Base-by-base conservation (phyloP, 768 basidiomycete genomes). In the Boletus bicolor region DNA sequence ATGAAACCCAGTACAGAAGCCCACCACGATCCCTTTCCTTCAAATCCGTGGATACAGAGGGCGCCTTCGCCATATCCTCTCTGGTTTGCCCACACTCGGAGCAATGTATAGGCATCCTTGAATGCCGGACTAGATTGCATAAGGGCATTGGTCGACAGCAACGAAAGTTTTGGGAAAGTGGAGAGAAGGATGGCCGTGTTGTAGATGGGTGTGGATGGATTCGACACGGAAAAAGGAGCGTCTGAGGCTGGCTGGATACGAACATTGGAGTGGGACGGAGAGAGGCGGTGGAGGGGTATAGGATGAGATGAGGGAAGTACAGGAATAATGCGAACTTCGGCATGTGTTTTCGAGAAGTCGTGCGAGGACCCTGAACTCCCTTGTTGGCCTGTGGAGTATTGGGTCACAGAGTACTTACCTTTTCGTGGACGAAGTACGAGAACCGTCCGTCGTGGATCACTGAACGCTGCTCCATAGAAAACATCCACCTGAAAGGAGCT, bases 71-170 rank as follows among this genome's bases (percentile, higher is more conserved):
- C 79, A 60, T 87, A 93, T 0, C 93, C 93, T 41, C 94, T 79
- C 62, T 94, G 89, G 48, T 86, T 84, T 1, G 91, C 91, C 97
- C 97, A 99, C 15, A 95, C 81, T 10, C 92, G 82, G 15, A 98
- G 81, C 1, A 98, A 77, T 0, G 87, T 78, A 9, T 93, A 68
- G 0, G 91, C 91, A 49, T 94, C 87, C 2, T 72, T 69, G 68
- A 91, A 93, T 0, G 85, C 79, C 0, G 87, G 79, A 10, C 74
- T 72, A 10, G 73, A 64, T 26, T 82, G 72, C 11, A 80, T 74
- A 41, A 87, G 75, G 44, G 82, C 79, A 32, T 82, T 75, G 12
- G 78, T 78, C 26, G 61, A 76, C 59, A 67, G 64, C 4, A 82
- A 69, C 17, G 78, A 67, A 1, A 76, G 69, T 30, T 68, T 67